A percentile compares a stretch with the other conserved stretches of the same genome.
These are phyloP conservation scores for Blastomyces emzantsi DNA, from an alignment of 2,329 filamentous ascomycete species.

Conservation along the genomic window DNA sequence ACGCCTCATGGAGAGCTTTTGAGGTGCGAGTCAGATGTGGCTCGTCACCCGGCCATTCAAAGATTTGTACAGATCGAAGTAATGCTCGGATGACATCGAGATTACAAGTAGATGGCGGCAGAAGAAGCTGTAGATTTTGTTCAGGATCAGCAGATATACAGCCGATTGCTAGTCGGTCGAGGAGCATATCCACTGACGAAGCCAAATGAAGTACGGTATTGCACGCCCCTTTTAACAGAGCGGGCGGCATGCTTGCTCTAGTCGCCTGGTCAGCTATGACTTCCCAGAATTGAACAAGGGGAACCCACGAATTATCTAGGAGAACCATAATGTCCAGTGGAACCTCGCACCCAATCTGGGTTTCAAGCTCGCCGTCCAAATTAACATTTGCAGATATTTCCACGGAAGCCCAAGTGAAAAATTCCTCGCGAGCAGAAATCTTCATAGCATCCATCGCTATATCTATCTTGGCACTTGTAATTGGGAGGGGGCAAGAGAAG, in stretches of 20 bases:
- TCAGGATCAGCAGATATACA: slow-evolving; percentile 19
- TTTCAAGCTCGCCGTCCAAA: slow-evolving; percentile 9
- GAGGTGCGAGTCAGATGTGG: slow-evolving; percentile 13
- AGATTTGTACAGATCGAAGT: slow-evolving; percentile 18
- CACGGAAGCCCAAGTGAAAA: slow-evolving; percentile 28
- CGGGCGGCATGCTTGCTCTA: slow-evolving; percentile 15
- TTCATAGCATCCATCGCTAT: slow-evolving; percentile 13
- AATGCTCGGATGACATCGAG: slow-evolving; percentile 17
- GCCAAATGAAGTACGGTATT: slow-evolving; percentile 20
- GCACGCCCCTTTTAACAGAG: slow-evolving; percentile 19
- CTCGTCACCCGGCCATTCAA: slow-evolving; percentile 13
- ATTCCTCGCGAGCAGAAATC: slow-evolving; percentile 9
- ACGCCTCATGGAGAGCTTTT: slow-evolving; percentile 21
- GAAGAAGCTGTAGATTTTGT: slow-evolving; percentile 20
- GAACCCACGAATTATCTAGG: slow-evolving; percentile 29
- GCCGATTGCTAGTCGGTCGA: slow-evolving; percentile 23
- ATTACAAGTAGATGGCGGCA: slow-evolving; percentile 22
- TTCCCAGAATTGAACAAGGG: slow-evolving; percentile 8
- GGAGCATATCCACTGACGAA: slow-evolving; percentile 18
- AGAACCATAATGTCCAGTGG: slow-evolving; percentile 30
- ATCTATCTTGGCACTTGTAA: slow-evolving; percentile 15
- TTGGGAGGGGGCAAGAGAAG: slow-evolving; percentile 8
- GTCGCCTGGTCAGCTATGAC: slow-evolving; percentile 14
- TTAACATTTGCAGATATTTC: slow-evolving; percentile 24
- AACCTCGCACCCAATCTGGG: slow-evolving; percentile 16